Evolutionary conservation across 257 asterid genomes (phyloP), one percentile per base, ranked within the genome.

Genomic region (Osmanthus fragrans): DNA sequence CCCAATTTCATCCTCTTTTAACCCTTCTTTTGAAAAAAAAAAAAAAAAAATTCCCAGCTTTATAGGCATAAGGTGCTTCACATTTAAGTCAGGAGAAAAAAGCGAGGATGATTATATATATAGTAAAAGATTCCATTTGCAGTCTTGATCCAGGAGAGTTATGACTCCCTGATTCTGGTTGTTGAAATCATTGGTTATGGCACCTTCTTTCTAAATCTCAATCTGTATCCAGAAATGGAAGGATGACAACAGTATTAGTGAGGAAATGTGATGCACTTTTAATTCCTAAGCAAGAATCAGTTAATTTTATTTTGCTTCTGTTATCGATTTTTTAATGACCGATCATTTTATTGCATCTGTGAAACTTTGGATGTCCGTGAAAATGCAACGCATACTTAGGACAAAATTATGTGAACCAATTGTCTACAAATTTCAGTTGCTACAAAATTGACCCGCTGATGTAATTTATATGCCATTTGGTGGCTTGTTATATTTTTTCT

Each of bases 401-500:
- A 54, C 25, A 54, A 19, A 54, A 5, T 19, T 54, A 7, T 54
- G 1, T 54, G 25, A 54, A n/a, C 64, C n/a, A 54, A 19, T n/a
- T 54, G 64, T 2, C 27, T 54, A 54, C 25, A 54, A 54, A 25
- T 5, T 54, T 2, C n/a, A 25, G 27, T 54, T 54, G 23, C 23
- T 7, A n/a, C 27, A 18, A 6, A 54, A 5, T 19, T 16, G 6
- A 54, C 64, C 27, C 19, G 64, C 27, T 54, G 64, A 54, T 19
- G n/a, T 18, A 54, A 47, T 47, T 15, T 34, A 45, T 40, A 69
- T 49, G 65, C 72, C 56, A 4, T 73, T 83, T 21, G 73, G 40
- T 18, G 56, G 56, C 75, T 63, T 77, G 29, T 5, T 32, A 3
- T 30, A 9, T 68, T 67, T 3, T 15, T 37, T 40, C 30, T 71